Percentiles rank a stretch among this genome's conserved stretches.
phyloP scores from a whole-genome alignment of 495 filamentous ascomycete genomes.

The Neurospora sublineolata region DNA sequence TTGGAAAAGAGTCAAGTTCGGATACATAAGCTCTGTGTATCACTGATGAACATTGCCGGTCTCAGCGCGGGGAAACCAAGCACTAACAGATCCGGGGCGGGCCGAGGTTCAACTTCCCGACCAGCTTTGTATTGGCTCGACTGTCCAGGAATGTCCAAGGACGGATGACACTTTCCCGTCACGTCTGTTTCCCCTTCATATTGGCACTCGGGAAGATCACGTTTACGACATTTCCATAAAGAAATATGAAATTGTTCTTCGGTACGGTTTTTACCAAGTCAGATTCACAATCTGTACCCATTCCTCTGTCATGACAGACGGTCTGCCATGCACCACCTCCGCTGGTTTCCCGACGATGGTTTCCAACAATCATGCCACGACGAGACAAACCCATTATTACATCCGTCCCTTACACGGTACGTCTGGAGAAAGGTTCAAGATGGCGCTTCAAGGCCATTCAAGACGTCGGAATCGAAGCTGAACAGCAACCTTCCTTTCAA shows the following conservation, averaged over 20 bases:
- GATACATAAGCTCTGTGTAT: not conserved
- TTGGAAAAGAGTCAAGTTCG: not conserved
- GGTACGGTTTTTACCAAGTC: not conserved
- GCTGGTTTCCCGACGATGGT: not conserved
- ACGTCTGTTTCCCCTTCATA: not conserved
- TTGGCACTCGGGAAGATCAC: not conserved
- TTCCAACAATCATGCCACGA: not conserved
- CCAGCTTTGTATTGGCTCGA: not conserved
- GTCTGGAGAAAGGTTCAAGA: not conserved
- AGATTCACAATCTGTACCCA: not conserved
- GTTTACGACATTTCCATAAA: not conserved
- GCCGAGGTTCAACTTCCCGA: not conserved
- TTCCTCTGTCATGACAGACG: not conserved
- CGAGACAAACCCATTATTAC: not conserved
- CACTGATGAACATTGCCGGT: not conserved
- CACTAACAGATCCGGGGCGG: not conserved
- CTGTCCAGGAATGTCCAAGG: not conserved
- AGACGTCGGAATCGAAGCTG: not conserved
- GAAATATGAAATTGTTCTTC: not conserved
- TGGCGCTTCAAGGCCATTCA: not conserved
- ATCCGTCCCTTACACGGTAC: not conserved
- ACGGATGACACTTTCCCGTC: not conserved
- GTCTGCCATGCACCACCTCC: not conserved
- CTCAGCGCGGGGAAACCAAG: not conserved
- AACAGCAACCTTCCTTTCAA: not conserved